These are phyloP conservation scores for Torulaspora gathmanii DNA, from an alignment of 805 yeast genomes.

Conservation along the genomic window DNA sequence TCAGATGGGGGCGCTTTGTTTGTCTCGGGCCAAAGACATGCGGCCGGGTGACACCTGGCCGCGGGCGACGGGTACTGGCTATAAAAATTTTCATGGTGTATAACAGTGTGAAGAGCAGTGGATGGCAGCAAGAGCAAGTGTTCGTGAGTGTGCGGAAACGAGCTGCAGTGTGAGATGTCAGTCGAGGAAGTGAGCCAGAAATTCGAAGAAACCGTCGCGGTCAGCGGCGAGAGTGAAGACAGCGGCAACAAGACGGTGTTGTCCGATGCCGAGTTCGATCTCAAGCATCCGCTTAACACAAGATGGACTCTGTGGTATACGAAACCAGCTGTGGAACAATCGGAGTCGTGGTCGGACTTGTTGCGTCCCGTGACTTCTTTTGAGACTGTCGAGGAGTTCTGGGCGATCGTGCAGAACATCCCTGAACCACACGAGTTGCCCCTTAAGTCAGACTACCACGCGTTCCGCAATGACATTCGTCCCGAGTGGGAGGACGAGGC, in stretches of 20 bases:
- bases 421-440: slow-evolving; percentile 92
- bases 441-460: slow-evolving; percentile 86
- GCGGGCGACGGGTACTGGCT: not conserved
- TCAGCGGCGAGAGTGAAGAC: slow-evolving; percentile 21
- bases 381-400: slow-evolving; percentile 94
- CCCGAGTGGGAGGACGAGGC: slow-evolving; percentile 98
- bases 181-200: slow-evolving; percentile 36
- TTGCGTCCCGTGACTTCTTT: slow-evolving; percentile 90
- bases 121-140: not conserved
- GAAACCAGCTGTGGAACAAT: slow-evolving; percentile 75
- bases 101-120: not conserved
- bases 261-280: slow-evolving; percentile 32
- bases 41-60: not conserved
- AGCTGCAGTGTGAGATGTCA: slow-evolving; percentile 24
- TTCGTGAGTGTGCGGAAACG: not conserved
- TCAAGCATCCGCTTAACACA: slow-evolving; percentile 77
- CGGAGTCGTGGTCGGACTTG: slow-evolving; percentile 87
- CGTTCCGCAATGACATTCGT: slow-evolving; percentile 87
- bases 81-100: not conserved
- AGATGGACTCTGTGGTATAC: slow-evolving; percentile 98
- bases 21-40: not conserved
- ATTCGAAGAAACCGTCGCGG: slow-evolving; percentile 29
- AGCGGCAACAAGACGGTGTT: slow-evolving; percentile 32
- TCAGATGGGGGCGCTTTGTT: no score
- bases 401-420: slow-evolving; percentile 94